Percentiles rank a stretch among this genome's conserved stretches.
Evolutionary conservation across 805 yeast species (phyloP).

Genomic region (Kodamaea leandrae): DNA sequence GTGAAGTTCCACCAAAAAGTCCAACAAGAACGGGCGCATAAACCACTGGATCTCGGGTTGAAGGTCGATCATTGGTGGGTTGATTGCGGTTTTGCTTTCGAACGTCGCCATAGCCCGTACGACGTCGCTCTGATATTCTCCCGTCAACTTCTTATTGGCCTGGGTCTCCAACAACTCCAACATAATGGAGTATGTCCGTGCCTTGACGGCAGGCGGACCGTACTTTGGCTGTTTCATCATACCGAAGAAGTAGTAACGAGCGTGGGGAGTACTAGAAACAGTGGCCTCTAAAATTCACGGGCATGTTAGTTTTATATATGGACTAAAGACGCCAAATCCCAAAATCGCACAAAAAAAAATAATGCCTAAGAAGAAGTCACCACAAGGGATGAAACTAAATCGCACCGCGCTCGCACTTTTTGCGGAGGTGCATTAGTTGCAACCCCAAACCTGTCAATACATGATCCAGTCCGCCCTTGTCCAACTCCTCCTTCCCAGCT

Average conservation of each 20-base stretch:
- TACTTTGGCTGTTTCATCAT: constrained; percentile 13
- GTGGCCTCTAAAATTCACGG: not conserved
- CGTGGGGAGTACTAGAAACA: constrained; percentile 1
- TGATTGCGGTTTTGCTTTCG: constrained; percentile 43
- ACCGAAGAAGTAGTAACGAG: constrained; percentile 5
- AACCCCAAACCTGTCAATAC: too few relatives aligned
- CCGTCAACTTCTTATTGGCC: constrained; percentile 40
- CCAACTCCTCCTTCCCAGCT: too few relatives aligned
- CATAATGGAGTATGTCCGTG: constrained; percentile 38
- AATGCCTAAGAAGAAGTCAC: constrained; percentile 5
- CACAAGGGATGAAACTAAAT: constrained; percentile 5
- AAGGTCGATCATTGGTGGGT: constrained; percentile 49
- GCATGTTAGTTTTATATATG: constrained; percentile 6
- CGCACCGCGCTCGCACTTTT: not conserved
- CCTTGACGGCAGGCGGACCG: constrained; percentile 31
- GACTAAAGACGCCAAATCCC: constrained; percentile 5
- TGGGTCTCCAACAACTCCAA: constrained; percentile 48
- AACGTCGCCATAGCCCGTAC: constrained; percentile 36
- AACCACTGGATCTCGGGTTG: constrained; percentile 50
- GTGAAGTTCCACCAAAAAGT: constrained; percentile 44
- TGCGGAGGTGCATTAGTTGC: not conserved
- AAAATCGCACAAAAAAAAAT: constrained; percentile 7
- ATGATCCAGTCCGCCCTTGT: too few relatives aligned
- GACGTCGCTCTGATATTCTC: constrained; percentile 44
- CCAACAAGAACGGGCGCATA: constrained; percentile 45